phyloP scores from a whole-genome alignment of 805 yeast species.

The Metschnikowia orientalis region DNA sequence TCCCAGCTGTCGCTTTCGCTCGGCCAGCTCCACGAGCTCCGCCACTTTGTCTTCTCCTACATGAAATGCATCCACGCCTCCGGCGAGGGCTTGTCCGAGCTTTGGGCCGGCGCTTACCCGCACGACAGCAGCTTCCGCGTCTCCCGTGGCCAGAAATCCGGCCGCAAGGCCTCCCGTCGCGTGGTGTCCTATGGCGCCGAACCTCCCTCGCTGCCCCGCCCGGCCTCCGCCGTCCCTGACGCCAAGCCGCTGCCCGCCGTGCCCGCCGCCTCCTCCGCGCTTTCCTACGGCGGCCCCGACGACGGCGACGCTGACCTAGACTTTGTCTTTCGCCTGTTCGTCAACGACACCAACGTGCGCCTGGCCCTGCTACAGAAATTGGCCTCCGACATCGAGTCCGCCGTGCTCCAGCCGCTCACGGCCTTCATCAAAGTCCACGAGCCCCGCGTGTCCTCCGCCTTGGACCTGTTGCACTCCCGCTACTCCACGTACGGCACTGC shows the following conservation, averaged over 20 bases:
- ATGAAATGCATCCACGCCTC: constrained; percentile 34
- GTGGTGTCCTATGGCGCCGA: constrained; percentile 1
- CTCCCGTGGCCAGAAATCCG: constrained; percentile 11
- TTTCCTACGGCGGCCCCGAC: constrained; percentile 1
- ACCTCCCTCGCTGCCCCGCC: not conserved
- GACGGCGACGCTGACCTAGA: constrained; percentile 10
- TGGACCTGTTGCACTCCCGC: constrained; percentile 22
- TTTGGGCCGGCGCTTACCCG: constrained; percentile 23
- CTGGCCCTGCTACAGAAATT: constrained; percentile 19
- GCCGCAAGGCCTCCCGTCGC: constrained; percentile 1
- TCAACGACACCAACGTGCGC: constrained; percentile 9
- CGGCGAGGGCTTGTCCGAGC: constrained; percentile 29
- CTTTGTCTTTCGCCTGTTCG: constrained; percentile 13
- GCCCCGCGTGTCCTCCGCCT: constrained; percentile 24
- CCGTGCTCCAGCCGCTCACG: constrained; percentile 31
- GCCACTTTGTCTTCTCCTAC: constrained; percentile 33
- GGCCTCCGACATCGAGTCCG: constrained; percentile 32
- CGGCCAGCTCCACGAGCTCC: constrained; percentile 37
- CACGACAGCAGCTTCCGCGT: constrained; percentile 23
- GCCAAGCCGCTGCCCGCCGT: too few relatives aligned
- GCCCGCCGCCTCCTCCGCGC: not conserved
- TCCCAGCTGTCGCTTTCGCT: constrained; percentile 31
- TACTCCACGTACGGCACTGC: constrained; percentile 24
- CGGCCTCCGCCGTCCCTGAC: too few relatives aligned
- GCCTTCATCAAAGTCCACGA: constrained; percentile 34